Base-by-base conservation (phyloP, 179 eudicot species). In the Silene coronaria region DNA sequence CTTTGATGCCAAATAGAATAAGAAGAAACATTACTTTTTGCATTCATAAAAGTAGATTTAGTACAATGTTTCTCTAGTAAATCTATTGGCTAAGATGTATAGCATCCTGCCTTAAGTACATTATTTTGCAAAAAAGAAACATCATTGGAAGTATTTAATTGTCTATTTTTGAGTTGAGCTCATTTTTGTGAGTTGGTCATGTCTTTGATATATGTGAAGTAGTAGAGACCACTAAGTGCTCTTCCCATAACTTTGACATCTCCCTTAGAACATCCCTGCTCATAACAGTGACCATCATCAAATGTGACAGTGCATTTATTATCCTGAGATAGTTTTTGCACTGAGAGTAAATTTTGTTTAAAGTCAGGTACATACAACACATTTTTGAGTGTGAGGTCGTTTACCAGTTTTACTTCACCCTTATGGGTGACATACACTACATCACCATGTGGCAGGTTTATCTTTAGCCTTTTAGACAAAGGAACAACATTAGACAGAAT, bases 401-500 rank as follows among this genome's bases (percentile, higher is more conserved):
- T 6, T 1, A 1, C 11, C 2, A 73, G 1, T 0, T 0, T 2
- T 0, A 61, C 7, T 0, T 22, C 7, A 2, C 76, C 69, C 11
- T 3, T 10, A 3, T 36, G 53, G 6, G 34, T 38, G 3, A 73
- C 22, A 0, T 0, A 5, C 0, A 11, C 23, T 0, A 4, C 1
- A 6, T 34, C 36, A 0, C 76, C 69, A 5, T 21, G 61, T 0
- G 69, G 76, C 3, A 73, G 4, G 1, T 61, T 13, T 1, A 73
- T 42, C 11, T 8, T 72, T 8, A 12, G 17, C 3, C 21, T 19
- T 17, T 16, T 10, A 24, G 0, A 28, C 1, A 4, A 2, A 0
- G 0, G 0, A 0, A 1, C 2, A 1, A 32, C 11, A 0, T 16
- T n/a, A 0, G 1, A 7, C 0, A 53, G 0, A 0, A 3, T 2